These are phyloP conservation scores for Xylaria bambusicola DNA, from an alignment of 495 filamentous ascomycete genomes.

Conservation along the genomic window DNA sequence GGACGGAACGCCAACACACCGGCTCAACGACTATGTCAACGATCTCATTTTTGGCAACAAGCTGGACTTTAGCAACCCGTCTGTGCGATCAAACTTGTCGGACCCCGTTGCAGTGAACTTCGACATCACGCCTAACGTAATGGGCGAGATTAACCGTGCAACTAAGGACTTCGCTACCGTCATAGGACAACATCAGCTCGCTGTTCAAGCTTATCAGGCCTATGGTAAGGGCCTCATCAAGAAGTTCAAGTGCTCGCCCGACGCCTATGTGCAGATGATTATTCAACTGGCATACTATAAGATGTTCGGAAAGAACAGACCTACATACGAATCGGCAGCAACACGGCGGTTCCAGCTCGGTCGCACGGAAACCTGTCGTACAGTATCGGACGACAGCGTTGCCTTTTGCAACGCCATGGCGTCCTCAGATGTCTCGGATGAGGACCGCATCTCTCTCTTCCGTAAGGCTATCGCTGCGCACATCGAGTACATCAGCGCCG, in stretches of 20 bases:
- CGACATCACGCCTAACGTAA: conserved; percentile 67
- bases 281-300: conserved; percentile 99
- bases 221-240: conserved; percentile 99
- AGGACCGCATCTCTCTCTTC: conserved; percentile 72
- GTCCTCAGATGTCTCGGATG: conserved; percentile 59
- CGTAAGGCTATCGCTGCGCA: conserved; percentile 79
- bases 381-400: conserved; percentile 87
- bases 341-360: conserved; percentile 94
- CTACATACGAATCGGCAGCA: conserved; percentile 96
- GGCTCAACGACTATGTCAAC: conserved; percentile 92
- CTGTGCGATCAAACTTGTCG: conserved; percentile 78
- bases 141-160: conserved; percentile 75
- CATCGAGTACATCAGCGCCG: conserved; percentile 85
- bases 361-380: conserved; percentile 93
- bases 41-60: conserved; percentile 87
- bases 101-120: conserved; percentile 79
- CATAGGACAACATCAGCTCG: conserved; percentile 85
- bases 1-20: conserved; percentile 97
- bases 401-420: conserved; percentile 88
- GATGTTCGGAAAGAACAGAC: conserved; percentile 97
- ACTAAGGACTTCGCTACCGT: conserved; percentile 72
- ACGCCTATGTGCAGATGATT: conserved; percentile 97
- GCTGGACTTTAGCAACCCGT: conserved; percentile 76
- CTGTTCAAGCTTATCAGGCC: conserved; percentile 91
- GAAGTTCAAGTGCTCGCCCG: conserved; percentile 98